Evolutionary conservation across 2,329 filamentous ascomycete genomes (phyloP), one percentile per base, ranked within the genome.

Genomic region (Pseudocercospora fuligena): DNA sequence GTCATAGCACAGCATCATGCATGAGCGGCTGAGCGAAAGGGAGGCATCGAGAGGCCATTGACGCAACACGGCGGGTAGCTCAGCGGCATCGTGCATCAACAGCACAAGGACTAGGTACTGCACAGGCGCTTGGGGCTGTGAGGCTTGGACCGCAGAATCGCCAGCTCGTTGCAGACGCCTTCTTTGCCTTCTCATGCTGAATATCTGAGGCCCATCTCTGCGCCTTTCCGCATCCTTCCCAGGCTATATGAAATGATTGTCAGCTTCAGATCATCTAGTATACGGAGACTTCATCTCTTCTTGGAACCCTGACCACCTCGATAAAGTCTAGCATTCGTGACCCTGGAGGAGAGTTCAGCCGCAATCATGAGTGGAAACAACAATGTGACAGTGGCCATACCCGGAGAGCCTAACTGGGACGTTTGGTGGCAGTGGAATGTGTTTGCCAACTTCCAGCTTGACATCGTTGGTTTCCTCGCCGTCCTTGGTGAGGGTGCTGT

Each of bases 401-500:
- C 73, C 8, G 72, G 73, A 19, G 23, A 68, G 14, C 49, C 59
- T 2, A 68, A 70, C 46, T 74, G 74, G 74, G 57, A 58, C 2
- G 68, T 74, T 75, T 77, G 78, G 68, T 82, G 80, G 80, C 74
- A 80, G 12, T 72, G 75, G 65, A 68, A 73, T 40, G 66, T 69
- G 11, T 72, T 81, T 25, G 68, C 76, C 11, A 73, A 80, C 59
- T 79, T 86, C 60, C 83, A 86, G 70, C 80, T 86, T 57, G 84
- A 86, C 71, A 85, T 86, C 57, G 84, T 86, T 66, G 84, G 84
- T 73, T 85, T 85, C 72, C 81, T 86, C n/a, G 83, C 83, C 65
- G 82, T 86, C 68, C 75, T 85, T 29, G 83, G 83, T 54, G 56
- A 85, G 74, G 82, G 82, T 76, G 83, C 69, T 80, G 57, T 85